Conservation (phyloP, 2,329 filamentous ascomycete species). For the Colletotrichum lini region DNA sequence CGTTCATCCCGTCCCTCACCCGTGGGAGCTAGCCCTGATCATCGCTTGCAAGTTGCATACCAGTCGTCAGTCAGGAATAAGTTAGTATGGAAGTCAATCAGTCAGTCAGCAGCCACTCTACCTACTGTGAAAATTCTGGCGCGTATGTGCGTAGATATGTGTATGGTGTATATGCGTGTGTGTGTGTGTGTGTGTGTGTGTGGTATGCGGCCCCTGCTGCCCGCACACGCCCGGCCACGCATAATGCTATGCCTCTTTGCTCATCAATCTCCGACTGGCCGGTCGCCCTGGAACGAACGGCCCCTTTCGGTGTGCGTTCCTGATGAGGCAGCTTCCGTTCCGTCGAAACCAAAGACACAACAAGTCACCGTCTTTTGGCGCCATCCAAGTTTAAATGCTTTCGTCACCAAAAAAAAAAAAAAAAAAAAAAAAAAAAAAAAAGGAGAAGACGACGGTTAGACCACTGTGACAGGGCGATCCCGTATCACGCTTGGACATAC, state of each 20-base stretch:
- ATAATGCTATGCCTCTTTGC: slow-evolving; percentile 11
- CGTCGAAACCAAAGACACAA: slow-evolving; percentile 7
- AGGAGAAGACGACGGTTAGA: no score
- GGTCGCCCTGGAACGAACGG: not conserved
- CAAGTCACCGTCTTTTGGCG: slow-evolving; percentile 1
- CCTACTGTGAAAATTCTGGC: no score
- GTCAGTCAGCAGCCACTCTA: slow-evolving; percentile 11
- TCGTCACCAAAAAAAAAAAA: not conserved
- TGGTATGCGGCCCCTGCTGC: slow-evolving; percentile 7
- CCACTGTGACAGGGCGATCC: slow-evolving; percentile 9
- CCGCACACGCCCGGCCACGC: slow-evolving; percentile 1
- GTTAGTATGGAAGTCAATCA: not conserved
- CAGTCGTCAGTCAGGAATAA: no score
- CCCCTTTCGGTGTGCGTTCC: slow-evolving; percentile 16
- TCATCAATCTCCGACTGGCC: slow-evolving; percentile 28
- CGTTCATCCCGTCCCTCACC: slow-evolving; percentile 5
- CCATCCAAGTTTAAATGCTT: not conserved
- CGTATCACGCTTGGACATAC: not conserved
- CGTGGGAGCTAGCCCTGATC: not conserved
- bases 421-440: not conserved
- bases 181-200: no score
- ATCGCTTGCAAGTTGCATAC: slow-evolving; percentile 16
- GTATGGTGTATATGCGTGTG: no score
- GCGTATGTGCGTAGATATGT: no score
- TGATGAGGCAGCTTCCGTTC: slow-evolving; percentile 20